Evolutionary conservation across 1,284 basidiomycete genomes (phyloP).

Genomic region (Takashimella tepidaria): DNA sequence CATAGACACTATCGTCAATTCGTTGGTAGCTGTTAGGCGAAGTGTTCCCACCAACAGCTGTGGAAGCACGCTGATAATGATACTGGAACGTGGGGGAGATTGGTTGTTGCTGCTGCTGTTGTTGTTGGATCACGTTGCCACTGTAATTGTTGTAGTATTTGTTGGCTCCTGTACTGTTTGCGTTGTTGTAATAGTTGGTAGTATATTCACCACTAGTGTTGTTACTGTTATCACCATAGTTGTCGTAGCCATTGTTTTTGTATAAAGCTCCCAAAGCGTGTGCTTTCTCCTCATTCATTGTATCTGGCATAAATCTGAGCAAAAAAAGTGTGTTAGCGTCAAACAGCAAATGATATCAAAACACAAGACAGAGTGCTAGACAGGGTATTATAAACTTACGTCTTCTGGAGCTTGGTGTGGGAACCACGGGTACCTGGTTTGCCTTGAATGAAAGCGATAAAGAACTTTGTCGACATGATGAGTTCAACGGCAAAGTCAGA

Average conservation of each 20-base stretch:
- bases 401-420: slow-evolving; percentile 30
- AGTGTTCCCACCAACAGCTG: neutral
- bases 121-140: too few relatives aligned
- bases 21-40: neutral
- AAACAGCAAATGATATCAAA: neutral
- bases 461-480: slow-evolving; percentile 58
- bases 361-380: neutral
- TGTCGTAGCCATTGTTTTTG: neutral
- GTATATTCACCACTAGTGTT: too few relatives aligned
- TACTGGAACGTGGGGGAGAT: neutral
- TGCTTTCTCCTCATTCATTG: neutral
- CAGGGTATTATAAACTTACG: slow-evolving; percentile 10
- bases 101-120: neutral
- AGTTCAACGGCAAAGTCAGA: slow-evolving; percentile 67
- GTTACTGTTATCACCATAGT: neutral
- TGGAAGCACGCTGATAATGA: neutral
- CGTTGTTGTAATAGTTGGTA: too few relatives aligned
- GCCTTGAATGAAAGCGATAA: slow-evolving; percentile 52
- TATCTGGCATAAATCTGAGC: neutral
- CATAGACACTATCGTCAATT: neutral
- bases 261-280: neutral
- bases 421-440: slow-evolving; percentile 51
- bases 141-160: too few relatives aligned
- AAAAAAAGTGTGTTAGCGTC: too few relatives aligned
- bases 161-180: too few relatives aligned